Evolutionary conservation across 352 stramenopile species (phyloP).

Genomic region (Globisporangium perplexum): DNA sequence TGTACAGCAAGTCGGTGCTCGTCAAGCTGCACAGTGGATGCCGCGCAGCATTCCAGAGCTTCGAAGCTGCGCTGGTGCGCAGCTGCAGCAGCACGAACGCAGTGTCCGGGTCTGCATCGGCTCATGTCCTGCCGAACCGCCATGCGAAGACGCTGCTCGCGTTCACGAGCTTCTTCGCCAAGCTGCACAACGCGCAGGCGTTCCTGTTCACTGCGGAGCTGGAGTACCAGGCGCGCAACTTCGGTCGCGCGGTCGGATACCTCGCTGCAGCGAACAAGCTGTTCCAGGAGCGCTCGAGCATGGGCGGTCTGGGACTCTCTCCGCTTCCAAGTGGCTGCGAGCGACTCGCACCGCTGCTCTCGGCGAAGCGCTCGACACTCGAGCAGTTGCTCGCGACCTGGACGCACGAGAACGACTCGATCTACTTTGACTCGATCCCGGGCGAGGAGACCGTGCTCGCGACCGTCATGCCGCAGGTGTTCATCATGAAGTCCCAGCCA

Average conservation of each 20-base stretch:
- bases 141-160: constrained; percentile 15
- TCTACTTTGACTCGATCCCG: constrained; percentile 26
- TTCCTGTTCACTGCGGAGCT: constrained; percentile 20
- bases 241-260: constrained; percentile 28
- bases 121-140: not conserved
- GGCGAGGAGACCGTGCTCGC: constrained; percentile 16
- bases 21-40: constrained; percentile 33
- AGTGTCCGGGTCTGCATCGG: not conserved
- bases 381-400: constrained; percentile 5
- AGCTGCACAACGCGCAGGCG: constrained; percentile 22
- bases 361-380: constrained; percentile 13
- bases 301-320: constrained; percentile 16
- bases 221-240: constrained; percentile 12
- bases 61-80: constrained; percentile 13
- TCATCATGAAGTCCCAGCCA: constrained; percentile 25
- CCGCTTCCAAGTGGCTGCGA: constrained; percentile 8
- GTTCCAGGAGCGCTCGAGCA: constrained; percentile 20
- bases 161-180: constrained; percentile 25
- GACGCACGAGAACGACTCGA: constrained; percentile 24
- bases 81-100: constrained; percentile 11
- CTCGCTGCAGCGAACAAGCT: constrained; percentile 11
- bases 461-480: constrained; percentile 14
- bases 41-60: constrained; percentile 17
- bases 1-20: constrained; percentile 23
- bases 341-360: constrained; percentile 8